Evolutionary conservation across 2,329 filamentous ascomycete species (phyloP).

Genomic region (Monosporascus cannonballus): DNA sequence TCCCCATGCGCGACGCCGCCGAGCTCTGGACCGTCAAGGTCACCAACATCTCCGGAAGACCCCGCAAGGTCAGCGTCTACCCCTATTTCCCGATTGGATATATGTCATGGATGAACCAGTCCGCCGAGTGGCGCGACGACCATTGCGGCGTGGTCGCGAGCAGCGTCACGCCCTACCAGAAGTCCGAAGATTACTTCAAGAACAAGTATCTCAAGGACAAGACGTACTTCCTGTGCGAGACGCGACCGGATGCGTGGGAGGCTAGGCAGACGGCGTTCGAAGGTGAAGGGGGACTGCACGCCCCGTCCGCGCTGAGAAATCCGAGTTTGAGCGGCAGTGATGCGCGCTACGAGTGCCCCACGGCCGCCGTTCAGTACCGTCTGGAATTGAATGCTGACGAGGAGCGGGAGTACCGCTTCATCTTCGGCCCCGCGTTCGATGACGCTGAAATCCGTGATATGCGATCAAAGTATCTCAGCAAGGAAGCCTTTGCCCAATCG

Average conservation of each 20-base stretch:
- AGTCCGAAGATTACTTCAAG: constrained; percentile 50
- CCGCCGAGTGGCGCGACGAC: constrained; percentile 43
- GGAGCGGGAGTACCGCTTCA: constrained; percentile 42
- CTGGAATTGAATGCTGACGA: constrained; percentile 32
- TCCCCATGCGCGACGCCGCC: constrained; percentile 48
- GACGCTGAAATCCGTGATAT: constrained; percentile 42
- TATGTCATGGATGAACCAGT: constrained; percentile 59
- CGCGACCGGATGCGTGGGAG: constrained; percentile 45
- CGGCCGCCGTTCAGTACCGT: constrained; percentile 47
- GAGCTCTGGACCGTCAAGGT: constrained; percentile 51
- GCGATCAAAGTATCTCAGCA: constrained; percentile 41
- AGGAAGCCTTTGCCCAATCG: constrained; percentile 39
- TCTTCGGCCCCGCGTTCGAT: constrained; percentile 49
- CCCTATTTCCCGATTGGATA: constrained; percentile 54
- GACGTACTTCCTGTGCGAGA: constrained; percentile 51
- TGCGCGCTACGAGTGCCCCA: constrained; percentile 49
- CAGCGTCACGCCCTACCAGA: constrained; percentile 51
- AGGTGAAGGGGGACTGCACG: constrained; percentile 49
- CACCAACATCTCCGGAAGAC: constrained; percentile 39
- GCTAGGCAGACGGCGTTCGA: constrained; percentile 46
- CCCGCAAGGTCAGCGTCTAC: constrained; percentile 44
- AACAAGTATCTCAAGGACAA: constrained; percentile 52
- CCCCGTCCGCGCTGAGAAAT: constrained; percentile 37
- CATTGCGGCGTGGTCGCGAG: constrained; percentile 44
- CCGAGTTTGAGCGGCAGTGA: constrained; percentile 37